Evolutionary conservation across 2,329 filamentous ascomycete species (phyloP), one percentile per base, ranked within the genome.

Genomic region (Tetracladium maxilliforme): DNA sequence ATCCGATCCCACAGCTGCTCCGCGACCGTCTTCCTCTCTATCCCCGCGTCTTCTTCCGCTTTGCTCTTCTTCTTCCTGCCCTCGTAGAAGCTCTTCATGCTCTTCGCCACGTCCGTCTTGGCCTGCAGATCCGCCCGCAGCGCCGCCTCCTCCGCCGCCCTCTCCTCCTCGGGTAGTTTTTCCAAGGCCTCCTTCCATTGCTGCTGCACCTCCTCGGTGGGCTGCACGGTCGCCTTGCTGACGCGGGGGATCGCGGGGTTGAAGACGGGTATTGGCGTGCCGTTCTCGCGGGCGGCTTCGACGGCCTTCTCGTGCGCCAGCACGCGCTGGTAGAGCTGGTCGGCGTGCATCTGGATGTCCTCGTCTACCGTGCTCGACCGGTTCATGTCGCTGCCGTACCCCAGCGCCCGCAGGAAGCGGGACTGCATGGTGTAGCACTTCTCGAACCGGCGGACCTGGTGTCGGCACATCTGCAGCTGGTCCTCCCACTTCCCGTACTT

Each of bases 301-400:
- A 80, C 70, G 33, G 64, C 67, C 12, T 59, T 61, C 51, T 98
- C 87, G 45, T 92, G 83, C 32, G 70, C 65, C 19, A 92, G 51
- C 74, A 95, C 83, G 38, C 78, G 71, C 42, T 87, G 79, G 51
- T 84, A 98, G 20, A 98, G 62, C 34, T 70, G 70, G 54, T 98
- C 90, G 30, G 87, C 87, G 48, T 94, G 86, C 75, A 95, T 82
- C 52, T 95, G 90, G 33, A 98, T 83, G 38, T 77, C 70, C 47
- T 94, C 86, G 40, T 93, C 80, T 25, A 80, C 64, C 16, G 73
- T 64, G 1, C 63, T 54, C 7, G 74, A 57, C 13, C 73, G 67
- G 22, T 77, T 67, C 33, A 69, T 58, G 14, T 69, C 70, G 6
- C 70, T 68, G 17, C 92, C 65, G 46, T 94, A 95, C 5, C 90